Base-by-base conservation (phyloP, 352 stramenopile species). In the Phytophthora colocasiae region DNA sequence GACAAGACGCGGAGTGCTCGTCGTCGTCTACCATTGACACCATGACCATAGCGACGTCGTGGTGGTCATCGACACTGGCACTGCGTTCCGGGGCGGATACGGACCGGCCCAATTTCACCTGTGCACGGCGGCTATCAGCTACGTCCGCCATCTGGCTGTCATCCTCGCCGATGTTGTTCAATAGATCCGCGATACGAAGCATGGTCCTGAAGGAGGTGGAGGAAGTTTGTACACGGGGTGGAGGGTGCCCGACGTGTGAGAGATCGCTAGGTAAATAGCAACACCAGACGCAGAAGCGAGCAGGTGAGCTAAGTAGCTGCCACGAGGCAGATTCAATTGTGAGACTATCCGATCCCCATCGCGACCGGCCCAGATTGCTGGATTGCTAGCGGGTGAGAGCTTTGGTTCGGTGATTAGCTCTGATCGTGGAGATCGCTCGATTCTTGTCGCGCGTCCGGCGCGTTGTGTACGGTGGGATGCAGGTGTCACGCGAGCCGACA, bases 151-250 rank as follows among this genome's bases (percentile, higher is more conserved):
- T 32, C 29, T 61, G 65, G n/a, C 15, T 66, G 44, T 77, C 69
- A 45, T 74, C 53, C 36, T 77, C 69, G 54, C 63, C 63, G 45
- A 67, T 70, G 55, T 57, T 69, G 53, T 78, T 78, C 36, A 78
- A 50, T 52, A 78, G 66, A 62, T 78, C 70, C 41, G 58, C 66
- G 39, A 78, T 78, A 53, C 70, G 70, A 38, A 78, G 57, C 56
- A 69, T 75, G 34, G 15, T 68, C 26, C 41, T 52, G 43, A 27
- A 38, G n/a, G 53, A 26, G 36, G 11, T 31, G 31, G 36, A 24
- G 41, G 49, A 31, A 31, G 60, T 43, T 22, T 71, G 50, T 72
- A 72, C 64, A 68, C 64, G 50, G 63, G 63, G 63, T 71, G 49
- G 57, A 58, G 34, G 63, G 58, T 67, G 64, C 64, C 64, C 58